Percentiles rank a stretch among this genome's conserved stretches.
These are phyloP conservation scores for Parastagonospora avenae DNA, from an alignment of 2,329 filamentous ascomycete species.

Conservation along the genomic window DNA sequence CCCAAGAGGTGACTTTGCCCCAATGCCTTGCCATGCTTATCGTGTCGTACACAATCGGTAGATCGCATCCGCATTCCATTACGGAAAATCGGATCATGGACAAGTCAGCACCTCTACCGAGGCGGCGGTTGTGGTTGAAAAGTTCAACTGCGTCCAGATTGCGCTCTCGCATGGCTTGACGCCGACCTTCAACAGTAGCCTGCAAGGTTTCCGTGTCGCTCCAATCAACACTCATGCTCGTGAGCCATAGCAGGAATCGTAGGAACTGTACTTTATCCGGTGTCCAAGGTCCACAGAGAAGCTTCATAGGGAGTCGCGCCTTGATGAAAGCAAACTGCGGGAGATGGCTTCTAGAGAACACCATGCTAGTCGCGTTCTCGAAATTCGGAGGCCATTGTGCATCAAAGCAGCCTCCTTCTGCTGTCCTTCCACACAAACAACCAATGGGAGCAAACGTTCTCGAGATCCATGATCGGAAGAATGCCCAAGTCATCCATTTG, in stretches of 20 bases:
- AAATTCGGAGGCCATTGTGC: conserved; percentile 39
- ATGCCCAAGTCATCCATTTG: conserved; percentile 44
- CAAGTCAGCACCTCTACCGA: conserved; percentile 32
- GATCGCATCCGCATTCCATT: conserved; percentile 34
- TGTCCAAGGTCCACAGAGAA: conserved; percentile 35
- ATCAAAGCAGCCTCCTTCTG: conserved; percentile 31
- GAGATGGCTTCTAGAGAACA: conserved; percentile 35
- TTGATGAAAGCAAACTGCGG: conserved; percentile 32
- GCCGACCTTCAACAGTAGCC: conserved; percentile 21
- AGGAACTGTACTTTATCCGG: conserved; percentile 36
- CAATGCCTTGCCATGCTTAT: conserved; percentile 26
- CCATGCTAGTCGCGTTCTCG: conserved; percentile 32
- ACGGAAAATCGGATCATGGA: conserved; percentile 33
- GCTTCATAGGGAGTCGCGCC: conserved; percentile 35
- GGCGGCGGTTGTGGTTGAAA: conserved; percentile 40
- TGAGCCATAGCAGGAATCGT: conserved; percentile 37
- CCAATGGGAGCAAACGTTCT: conserved; percentile 23
- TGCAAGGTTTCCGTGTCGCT: conserved; percentile 12
- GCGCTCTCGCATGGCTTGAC: conserved; percentile 29
- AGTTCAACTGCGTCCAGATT: conserved; percentile 42
- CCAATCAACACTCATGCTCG: conserved; percentile 42
- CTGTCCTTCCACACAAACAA: conserved; percentile 34
- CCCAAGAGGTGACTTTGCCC: conserved; percentile 16
- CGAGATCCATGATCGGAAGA: conserved; percentile 31
- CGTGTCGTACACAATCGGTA: conserved; percentile 40